phyloP scores from a whole-genome alignment of 345 rosid species.

The Lepidium aucheri region DNA sequence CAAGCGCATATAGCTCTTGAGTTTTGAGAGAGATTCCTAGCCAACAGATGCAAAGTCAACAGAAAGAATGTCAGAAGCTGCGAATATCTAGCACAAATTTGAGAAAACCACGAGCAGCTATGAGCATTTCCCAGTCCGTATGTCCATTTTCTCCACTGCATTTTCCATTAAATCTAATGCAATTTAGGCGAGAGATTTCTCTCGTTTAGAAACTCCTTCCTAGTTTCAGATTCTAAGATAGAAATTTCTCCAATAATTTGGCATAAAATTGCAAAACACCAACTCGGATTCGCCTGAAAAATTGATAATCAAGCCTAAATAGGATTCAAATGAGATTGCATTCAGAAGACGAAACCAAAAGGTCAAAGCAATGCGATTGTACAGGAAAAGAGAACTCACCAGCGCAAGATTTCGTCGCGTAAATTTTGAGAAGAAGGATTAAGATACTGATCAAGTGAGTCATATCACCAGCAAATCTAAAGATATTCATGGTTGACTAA shows the following conservation, averaged over 20 bases:
- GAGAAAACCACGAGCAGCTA: background rate
- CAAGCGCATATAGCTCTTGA: constrained; percentile 85
- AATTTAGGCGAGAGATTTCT: background rate
- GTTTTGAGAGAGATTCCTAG: constrained; percentile 89
- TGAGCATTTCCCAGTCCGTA: background rate
- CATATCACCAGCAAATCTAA: constrained; percentile 93
- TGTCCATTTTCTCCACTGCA: background rate
- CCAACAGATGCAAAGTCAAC: constrained; percentile 12
- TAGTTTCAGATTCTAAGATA: background rate
- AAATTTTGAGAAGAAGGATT: constrained; percentile 93
- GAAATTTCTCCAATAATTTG: constrained; percentile 1
- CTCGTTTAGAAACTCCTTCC: background rate
- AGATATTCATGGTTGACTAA: constrained; percentile 68
- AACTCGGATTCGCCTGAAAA: background rate
- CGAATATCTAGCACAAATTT: background rate
- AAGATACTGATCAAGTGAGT: constrained; percentile 82
- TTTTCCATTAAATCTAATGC: background rate
- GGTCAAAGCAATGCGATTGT: constrained; percentile 17
- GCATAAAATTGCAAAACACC: background rate
- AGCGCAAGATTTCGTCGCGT: constrained; percentile 89
- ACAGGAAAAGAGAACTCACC: constrained; percentile 33
- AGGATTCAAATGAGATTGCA: background rate
- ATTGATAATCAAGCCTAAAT: background rate
- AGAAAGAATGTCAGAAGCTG: background rate
- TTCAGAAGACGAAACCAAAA: background rate